phyloP scores from a whole-genome alignment of 2,329 filamentous ascomycete species.

The Monosporascus sp. region DNA sequence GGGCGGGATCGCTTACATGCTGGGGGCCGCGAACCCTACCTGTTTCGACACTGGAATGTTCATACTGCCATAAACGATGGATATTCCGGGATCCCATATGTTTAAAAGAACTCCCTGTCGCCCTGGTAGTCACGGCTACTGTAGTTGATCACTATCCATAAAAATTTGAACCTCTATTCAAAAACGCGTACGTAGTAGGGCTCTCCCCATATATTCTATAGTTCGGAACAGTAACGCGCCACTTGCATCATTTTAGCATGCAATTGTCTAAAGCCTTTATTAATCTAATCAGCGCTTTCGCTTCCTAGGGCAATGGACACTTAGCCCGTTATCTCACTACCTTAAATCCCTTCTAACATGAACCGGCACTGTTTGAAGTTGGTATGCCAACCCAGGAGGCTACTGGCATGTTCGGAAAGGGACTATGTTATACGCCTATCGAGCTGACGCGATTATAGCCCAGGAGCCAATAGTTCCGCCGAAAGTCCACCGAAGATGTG shows the following conservation, averaged over 20 bases:
- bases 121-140: no score
- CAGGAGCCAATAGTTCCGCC: neutral
- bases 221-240: slow-evolving; percentile 9
- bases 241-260: slow-evolving; percentile 18
- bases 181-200: neutral
- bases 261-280: slow-evolving; percentile 12
- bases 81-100: neutral
- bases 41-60: neutral
- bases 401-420: neutral
- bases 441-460: neutral
- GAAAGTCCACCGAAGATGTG: slow-evolving; percentile 1
- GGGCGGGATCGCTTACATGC: neutral
- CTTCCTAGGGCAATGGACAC: neutral
- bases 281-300: neutral
- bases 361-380: neutral
- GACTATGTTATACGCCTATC: neutral
- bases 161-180: neutral
- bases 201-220: slow-evolving; percentile 7
- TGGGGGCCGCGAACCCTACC: neutral
- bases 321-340: neutral
- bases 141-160: neutral
- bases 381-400: neutral
- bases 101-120: neutral
- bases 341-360: neutral
- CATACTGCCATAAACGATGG: neutral